Evolutionary conservation across 768 basidiomycete genomes (phyloP).

Genomic region (Nidula microcarpa): DNA sequence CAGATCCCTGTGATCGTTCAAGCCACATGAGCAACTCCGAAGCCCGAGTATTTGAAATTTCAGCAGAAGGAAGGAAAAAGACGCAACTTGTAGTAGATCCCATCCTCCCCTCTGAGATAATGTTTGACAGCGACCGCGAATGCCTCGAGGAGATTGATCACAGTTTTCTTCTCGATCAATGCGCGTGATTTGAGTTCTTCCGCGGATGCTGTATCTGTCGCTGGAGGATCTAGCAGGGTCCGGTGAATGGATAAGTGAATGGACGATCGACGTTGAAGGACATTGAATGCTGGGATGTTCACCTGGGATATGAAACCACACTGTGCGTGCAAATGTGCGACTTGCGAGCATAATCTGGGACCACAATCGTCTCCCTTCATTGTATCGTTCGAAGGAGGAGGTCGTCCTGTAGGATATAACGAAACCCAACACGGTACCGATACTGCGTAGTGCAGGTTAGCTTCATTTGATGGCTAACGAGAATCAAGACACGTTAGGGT

Average conservation of each 20-base stretch:
- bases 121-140: conserved; percentile 67
- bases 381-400: conserved; percentile 73
- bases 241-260: neutral
- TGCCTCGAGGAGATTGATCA: conserved; percentile 66
- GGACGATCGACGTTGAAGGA: no score
- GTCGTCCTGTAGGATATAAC: conserved; percentile 72
- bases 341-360: conserved; percentile 59
- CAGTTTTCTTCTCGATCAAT: conserved; percentile 66
- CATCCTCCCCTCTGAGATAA: conserved; percentile 61
- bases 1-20: conserved; percentile 39
- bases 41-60: no score
- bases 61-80: neutral
- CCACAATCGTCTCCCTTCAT: conserved; percentile 69
- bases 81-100: conserved; percentile 38
- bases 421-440: conserved; percentile 72
- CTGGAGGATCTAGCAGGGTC: conserved; percentile 13
- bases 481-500: neutral
- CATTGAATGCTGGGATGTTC: conserved; percentile 5
- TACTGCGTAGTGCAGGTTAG: conserved; percentile 11
- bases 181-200: conserved; percentile 38
- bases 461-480: conserved; percentile 7
- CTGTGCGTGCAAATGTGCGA: conserved; percentile 55
- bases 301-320: conserved; percentile 71
- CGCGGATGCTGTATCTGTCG: conserved; percentile 11
- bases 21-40: neutral